Conservation (phyloP, 208 protist species). For the Acanthamoeba lenticulata region DNA sequence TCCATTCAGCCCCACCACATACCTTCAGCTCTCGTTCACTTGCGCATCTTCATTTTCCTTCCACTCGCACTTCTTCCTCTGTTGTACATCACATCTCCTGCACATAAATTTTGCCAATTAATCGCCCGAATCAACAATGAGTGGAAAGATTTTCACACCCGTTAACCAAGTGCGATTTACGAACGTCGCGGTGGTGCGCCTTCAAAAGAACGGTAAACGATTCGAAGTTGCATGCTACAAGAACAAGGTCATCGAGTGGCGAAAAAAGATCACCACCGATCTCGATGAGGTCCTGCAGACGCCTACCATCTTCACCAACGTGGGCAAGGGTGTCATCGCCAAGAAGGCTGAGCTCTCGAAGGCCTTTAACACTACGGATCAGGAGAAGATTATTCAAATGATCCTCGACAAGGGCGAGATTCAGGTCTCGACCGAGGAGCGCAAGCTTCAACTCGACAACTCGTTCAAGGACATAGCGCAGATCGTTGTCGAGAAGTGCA, state of each 20-base stretch:
- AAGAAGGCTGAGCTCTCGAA: slow-evolving; percentile 88
- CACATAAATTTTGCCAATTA: neutral
- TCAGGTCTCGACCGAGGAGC: slow-evolving; percentile 97
- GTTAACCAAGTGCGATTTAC: slow-evolving; percentile 90
- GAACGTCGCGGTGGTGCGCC: slow-evolving; percentile 91
- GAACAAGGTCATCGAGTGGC: slow-evolving; percentile 91
- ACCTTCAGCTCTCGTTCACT: neutral
- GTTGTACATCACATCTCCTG: neutral
- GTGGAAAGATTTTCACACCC: slow-evolving; percentile 83
- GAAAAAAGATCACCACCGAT: slow-evolving; percentile 87
- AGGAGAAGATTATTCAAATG: slow-evolving; percentile 69
- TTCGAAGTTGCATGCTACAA: slow-evolving; percentile 94
- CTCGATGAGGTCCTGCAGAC: slow-evolving; percentile 93
- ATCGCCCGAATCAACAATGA: neutral
- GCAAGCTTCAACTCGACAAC: slow-evolving; percentile 92
- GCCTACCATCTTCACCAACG: slow-evolving; percentile 90
- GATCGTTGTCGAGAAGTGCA: slow-evolving; percentile 96
- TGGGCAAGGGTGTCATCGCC: slow-evolving; percentile 90
- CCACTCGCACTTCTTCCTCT: neutral
- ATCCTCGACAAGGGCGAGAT: slow-evolving; percentile 97
- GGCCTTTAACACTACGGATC: slow-evolving; percentile 85
- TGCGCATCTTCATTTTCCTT: neutral
- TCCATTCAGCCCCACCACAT: neutral
- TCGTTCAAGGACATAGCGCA: slow-evolving; percentile 96
- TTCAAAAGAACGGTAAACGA: slow-evolving; percentile 86